Percentiles rank a stretch among this genome's conserved stretches.
Evolutionary conservation across 352 stramenopile species (phyloP).

Genomic region (Pythium coloratum): DNA sequence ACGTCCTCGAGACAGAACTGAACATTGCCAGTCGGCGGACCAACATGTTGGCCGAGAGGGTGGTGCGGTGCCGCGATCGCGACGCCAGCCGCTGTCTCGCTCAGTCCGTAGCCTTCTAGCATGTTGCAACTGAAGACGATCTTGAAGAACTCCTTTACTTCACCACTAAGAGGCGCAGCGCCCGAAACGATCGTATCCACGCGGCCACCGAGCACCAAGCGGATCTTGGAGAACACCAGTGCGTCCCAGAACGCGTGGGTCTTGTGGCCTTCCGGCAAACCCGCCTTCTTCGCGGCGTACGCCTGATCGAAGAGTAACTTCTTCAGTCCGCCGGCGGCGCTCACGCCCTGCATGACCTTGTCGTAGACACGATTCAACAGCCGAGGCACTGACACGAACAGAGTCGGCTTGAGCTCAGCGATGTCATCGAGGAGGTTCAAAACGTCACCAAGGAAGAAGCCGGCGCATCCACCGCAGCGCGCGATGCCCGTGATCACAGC

Average conservation of each 20-base stretch:
- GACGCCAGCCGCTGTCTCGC: slow-evolving; percentile 89
- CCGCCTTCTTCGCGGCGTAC: slow-evolving; percentile 53
- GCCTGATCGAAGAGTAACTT: slow-evolving; percentile 73
- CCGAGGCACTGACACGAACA: slow-evolving; percentile 93
- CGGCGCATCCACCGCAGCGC: slow-evolving; percentile 71
- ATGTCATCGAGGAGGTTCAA: slow-evolving; percentile 93
- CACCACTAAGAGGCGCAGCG: slow-evolving; percentile 89
- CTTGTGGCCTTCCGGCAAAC: slow-evolving; percentile 53
- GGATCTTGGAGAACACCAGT: slow-evolving; percentile 96
- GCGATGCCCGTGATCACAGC: slow-evolving; percentile 75
- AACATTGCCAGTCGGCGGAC: slow-evolving; percentile 76
- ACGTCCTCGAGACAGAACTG: slow-evolving; percentile 96
- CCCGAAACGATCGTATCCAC: slow-evolving; percentile 91
- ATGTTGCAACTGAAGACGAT: slow-evolving; percentile 92
- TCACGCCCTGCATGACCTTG: slow-evolving; percentile 89
- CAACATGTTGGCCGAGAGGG: slow-evolving; percentile 89
- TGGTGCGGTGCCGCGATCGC: slow-evolving; percentile 64
- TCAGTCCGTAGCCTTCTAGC: slow-evolving; percentile 96
- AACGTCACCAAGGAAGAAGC: slow-evolving; percentile 88
- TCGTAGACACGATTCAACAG: slow-evolving; percentile 98
- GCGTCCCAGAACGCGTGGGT: slow-evolving; percentile 91
- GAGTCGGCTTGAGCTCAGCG: slow-evolving; percentile 89
- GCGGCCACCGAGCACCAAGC: slow-evolving; percentile 87
- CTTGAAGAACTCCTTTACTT: slow-evolving; percentile 97
- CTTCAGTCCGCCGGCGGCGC: slow-evolving; percentile 52